Evolutionary conservation across 2,329 filamentous ascomycete genomes (phyloP).

Genomic region (Madurella mycetomatis): DNA sequence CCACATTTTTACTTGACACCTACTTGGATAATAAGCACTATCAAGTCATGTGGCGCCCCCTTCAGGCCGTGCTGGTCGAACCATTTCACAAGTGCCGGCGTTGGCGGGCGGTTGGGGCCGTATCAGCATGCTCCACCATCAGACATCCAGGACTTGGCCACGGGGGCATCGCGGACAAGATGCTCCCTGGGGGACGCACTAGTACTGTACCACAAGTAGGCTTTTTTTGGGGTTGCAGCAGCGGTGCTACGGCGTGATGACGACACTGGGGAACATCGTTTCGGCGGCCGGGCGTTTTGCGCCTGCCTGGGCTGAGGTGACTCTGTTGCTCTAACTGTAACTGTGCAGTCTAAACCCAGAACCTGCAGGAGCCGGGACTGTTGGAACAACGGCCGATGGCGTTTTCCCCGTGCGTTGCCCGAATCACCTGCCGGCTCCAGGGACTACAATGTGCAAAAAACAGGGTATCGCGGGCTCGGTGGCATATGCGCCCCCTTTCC

Average conservation of each 20-base stretch:
- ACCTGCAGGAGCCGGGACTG: slow-evolving; percentile 15
- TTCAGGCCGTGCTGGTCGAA: no score
- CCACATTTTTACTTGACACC: no score
- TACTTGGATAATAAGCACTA: no score
- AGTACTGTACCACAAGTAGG: no score
- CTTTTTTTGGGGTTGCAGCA: not conserved
- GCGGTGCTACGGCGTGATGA: slow-evolving; percentile 9
- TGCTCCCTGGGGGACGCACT: not conserved
- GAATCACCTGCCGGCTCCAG: slow-evolving; percentile 1
- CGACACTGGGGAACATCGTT: slow-evolving; percentile 3
- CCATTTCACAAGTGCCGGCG: no score
- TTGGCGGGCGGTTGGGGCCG: no score
- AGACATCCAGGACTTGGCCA: not conserved
- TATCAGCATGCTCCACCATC: no score
- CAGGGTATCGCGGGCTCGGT: slow-evolving; percentile 19
- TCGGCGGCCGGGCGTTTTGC: slow-evolving; percentile 1
- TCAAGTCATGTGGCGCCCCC: no score
- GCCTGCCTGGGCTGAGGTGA: not conserved
- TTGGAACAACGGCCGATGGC: slow-evolving; percentile 12
- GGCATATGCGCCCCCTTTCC: slow-evolving; percentile 16
- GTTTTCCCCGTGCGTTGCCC: not conserved
- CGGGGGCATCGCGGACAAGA: not conserved
- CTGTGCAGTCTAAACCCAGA: slow-evolving; percentile 12
- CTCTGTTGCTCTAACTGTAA: no score
- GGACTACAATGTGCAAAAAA: slow-evolving; percentile 2